Evolutionary conservation across 2,329 filamentous ascomycete genomes (phyloP).

Genomic region (Thelonectria olida): DNA sequence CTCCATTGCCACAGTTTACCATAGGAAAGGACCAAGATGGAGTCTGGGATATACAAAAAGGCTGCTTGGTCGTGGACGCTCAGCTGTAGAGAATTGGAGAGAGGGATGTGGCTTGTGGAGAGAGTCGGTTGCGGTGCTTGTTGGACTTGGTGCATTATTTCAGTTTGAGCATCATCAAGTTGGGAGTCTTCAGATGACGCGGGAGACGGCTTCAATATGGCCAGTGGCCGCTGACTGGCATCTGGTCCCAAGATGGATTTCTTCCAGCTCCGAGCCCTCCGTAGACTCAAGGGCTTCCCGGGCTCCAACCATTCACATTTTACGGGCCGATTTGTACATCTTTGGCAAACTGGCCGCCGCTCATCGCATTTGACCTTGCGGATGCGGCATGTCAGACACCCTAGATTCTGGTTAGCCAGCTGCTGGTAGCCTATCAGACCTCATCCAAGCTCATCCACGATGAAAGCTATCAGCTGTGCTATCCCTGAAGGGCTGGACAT

Average conservation of each 20-base stretch:
- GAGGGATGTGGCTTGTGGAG: constrained; percentile 19
- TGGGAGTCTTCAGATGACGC: no score
- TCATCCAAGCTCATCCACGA: no score
- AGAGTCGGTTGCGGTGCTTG: constrained; percentile 5
- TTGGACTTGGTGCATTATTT: neutral
- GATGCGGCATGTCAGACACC: constrained; percentile 35
- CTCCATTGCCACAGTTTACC: constrained; percentile 35
- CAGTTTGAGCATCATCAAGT: neutral
- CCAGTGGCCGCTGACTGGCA: neutral
- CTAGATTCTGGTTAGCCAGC: neutral
- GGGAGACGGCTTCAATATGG: neutral
- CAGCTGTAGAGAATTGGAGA: constrained; percentile 28
- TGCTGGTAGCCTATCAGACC: no score
- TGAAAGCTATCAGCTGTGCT: no score
- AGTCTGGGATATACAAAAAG: constrained; percentile 28
- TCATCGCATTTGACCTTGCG: constrained; percentile 38
- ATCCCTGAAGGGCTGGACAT: neutral
- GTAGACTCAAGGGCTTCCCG: constrained; percentile 17
- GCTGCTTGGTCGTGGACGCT: constrained; percentile 23
- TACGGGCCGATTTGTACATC: constrained; percentile 28
- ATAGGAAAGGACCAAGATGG: constrained; percentile 29
- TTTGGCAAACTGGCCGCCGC: constrained; percentile 25
- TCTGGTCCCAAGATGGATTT: neutral
- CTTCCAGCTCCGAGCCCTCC: constrained; percentile 2
- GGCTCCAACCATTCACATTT: constrained; percentile 36